A percentile compares a stretch with the other conserved stretches of the same genome.
These are phyloP conservation scores for Lecanoromycetidae sp. DNA, from an alignment of 2,329 filamentous ascomycete species.

Conservation along the genomic window DNA sequence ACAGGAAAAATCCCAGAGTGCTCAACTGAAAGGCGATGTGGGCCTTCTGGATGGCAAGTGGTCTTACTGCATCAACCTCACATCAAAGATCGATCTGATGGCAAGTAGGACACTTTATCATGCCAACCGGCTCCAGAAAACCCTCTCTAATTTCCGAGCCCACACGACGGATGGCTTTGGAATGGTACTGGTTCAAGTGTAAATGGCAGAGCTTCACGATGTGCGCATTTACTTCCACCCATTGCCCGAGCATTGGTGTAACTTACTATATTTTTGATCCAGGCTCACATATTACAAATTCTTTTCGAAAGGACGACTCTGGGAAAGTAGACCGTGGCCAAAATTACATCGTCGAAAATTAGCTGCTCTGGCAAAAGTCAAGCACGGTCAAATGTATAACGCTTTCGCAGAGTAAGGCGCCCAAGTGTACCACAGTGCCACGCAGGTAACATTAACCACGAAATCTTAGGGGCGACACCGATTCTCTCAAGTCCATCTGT, in stretches of 20 bases:
- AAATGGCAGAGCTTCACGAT: constrained; percentile 13
- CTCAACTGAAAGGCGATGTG: constrained; percentile 8
- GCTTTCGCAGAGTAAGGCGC: constrained; percentile 40
- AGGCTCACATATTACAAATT: constrained; percentile 27
- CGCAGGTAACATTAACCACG: not conserved
- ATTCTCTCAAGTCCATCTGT: constrained; percentile 43
- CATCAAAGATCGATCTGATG: not conserved
- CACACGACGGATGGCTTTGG: constrained; percentile 20
- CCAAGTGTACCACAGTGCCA: not conserved
- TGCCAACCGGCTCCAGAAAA: constrained; percentile 23
- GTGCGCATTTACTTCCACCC: not conserved
- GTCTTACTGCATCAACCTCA: not conserved
- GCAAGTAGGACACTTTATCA: constrained; percentile 27
- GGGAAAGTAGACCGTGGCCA: constrained; percentile 29
- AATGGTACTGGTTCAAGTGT: constrained; percentile 21
- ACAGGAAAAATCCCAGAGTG: not conserved
- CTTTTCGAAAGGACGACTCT: too few relatives aligned
- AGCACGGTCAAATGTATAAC: constrained; percentile 51
- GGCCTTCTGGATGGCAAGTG: constrained; percentile 19
- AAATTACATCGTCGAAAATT: constrained; percentile 34
- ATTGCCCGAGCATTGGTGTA: not conserved
- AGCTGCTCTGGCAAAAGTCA: constrained; percentile 42
- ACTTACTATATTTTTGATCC: constrained; percentile 25
- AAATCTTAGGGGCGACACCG: constrained; percentile 36
- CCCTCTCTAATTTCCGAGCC: constrained; percentile 23